phyloP scores from a whole-genome alignment of 768 basidiomycete genomes.

The Leccinum longicurvipes region DNA sequence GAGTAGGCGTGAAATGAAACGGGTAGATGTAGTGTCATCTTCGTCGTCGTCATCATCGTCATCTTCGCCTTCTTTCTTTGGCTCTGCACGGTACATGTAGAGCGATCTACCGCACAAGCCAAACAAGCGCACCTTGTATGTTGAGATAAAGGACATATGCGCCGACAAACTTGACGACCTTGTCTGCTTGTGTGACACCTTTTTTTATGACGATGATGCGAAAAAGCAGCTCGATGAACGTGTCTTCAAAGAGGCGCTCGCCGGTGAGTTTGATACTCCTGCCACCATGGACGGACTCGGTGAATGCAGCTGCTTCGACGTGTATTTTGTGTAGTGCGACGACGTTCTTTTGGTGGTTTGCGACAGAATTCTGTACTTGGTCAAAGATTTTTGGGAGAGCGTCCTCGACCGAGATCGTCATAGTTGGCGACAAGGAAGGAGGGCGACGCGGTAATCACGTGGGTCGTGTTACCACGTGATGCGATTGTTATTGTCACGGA shows the following conservation, averaged over 20 bases:
- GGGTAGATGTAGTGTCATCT: slow-evolving; percentile 64
- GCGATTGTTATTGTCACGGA: too few relatives aligned
- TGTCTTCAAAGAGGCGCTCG: slow-evolving; percentile 71
- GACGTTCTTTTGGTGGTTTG: slow-evolving; percentile 89
- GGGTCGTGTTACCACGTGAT: slow-evolving; percentile 7
- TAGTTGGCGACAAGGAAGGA: slow-evolving; percentile 7
- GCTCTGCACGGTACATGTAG: slow-evolving; percentile 27
- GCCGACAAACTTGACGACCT: slow-evolving; percentile 77
- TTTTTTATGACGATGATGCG: slow-evolving; percentile 74
- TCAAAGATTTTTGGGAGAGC: slow-evolving; percentile 59
- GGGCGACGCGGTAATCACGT: slow-evolving; percentile 16
- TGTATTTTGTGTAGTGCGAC: slow-evolving; percentile 82
- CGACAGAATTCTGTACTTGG: slow-evolving; percentile 67
- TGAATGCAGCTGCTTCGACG: slow-evolving; percentile 52
- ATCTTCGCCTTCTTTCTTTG: slow-evolving; percentile 30
- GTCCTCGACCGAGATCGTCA: slow-evolving; percentile 8
- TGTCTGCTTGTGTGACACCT: slow-evolving; percentile 70
- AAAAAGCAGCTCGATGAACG: slow-evolving; percentile 56
- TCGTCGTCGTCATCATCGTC: slow-evolving; percentile 47
- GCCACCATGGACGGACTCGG: slow-evolving; percentile 48
- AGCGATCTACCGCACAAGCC: not conserved
- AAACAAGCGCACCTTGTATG: slow-evolving; percentile 57
- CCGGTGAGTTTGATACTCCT: slow-evolving; percentile 58
- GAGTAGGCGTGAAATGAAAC: slow-evolving; percentile 66
- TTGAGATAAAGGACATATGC: slow-evolving; percentile 74